phyloP scores from a whole-genome alignment of 768 basidiomycete genomes.

The Auricularia heimuer region DNA sequence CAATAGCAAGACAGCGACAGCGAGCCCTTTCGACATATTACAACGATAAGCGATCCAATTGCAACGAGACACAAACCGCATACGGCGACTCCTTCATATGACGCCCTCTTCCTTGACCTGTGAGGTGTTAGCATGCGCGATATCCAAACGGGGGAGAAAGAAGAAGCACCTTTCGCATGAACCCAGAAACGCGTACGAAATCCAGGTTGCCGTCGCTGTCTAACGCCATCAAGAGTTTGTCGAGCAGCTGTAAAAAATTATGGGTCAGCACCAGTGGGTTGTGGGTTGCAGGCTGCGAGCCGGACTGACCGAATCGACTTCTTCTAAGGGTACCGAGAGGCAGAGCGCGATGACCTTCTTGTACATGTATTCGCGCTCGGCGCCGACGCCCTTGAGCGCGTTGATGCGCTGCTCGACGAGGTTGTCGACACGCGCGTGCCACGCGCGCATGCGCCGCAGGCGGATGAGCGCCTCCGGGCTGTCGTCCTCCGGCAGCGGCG shows the following conservation, averaged over 20 bases:
- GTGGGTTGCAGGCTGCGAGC: not conserved
- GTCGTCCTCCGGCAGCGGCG: slow-evolving; percentile 57
- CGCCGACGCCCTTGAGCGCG: slow-evolving; percentile 65
- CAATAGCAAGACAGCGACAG: not conserved
- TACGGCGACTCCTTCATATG: not conserved
- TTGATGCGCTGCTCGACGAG: slow-evolving; percentile 62
- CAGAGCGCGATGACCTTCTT: slow-evolving; percentile 85
- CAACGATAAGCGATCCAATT: not conserved
- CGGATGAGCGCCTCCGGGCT: slow-evolving; percentile 51
- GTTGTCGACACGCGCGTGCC: slow-evolving; percentile 74
- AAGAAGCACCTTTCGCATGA: slow-evolving; percentile 72
- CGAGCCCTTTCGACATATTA: not conserved
- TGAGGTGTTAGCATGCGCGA: too few species aligned
- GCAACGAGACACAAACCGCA: not conserved
- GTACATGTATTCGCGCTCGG: slow-evolving; percentile 86
- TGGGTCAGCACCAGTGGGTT: slow-evolving; percentile 1
- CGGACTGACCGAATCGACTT: slow-evolving; percentile 78
- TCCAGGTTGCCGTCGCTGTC: slow-evolving; percentile 82
- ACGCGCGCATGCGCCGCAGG: slow-evolving; percentile 66
- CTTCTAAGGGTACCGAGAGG: slow-evolving; percentile 76
- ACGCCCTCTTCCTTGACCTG: not conserved
- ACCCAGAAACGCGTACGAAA: slow-evolving; percentile 76
- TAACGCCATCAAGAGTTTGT: slow-evolving; percentile 74
- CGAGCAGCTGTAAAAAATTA: slow-evolving; percentile 51
- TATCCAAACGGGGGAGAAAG: not conserved